Evolutionary conservation across 2,329 filamentous ascomycete species (phyloP).

Genomic region (Lasiodiplodia theobromae): DNA sequence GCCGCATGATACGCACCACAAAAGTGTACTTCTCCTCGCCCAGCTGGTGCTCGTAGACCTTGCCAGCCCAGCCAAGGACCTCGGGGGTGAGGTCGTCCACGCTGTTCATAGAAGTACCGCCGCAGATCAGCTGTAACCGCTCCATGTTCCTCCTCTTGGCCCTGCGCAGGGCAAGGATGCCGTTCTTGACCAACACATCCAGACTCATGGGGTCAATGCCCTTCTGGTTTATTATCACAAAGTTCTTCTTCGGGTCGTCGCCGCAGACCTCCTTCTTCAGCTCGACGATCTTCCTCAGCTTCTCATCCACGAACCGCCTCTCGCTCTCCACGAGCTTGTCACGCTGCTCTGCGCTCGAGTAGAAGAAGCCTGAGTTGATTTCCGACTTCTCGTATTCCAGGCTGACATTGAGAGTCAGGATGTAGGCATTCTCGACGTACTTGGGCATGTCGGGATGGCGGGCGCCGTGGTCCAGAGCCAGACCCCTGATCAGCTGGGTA

Average conservation of each 20-base stretch:
- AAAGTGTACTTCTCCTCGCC: slow-evolving; percentile 99
- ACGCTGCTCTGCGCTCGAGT: slow-evolving; percentile 93
- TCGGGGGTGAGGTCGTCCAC: slow-evolving; percentile 91
- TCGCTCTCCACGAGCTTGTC: slow-evolving; percentile 99
- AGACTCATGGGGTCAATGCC: slow-evolving; percentile 96
- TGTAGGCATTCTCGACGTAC: slow-evolving; percentile 91
- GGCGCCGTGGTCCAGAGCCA: slow-evolving; percentile 93
- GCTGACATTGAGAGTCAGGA: slow-evolving; percentile 94
- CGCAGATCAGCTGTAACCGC: slow-evolving; percentile 91
- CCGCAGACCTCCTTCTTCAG: slow-evolving; percentile 98
- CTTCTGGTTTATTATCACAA: slow-evolving; percentile 99
- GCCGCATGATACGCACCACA: slow-evolving; percentile 56
- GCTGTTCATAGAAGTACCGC: slow-evolving; percentile 91
- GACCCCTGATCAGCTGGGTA: slow-evolving; percentile 91
- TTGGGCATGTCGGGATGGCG: slow-evolving; percentile 99
- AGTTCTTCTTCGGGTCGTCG: slow-evolving; percentile 89
- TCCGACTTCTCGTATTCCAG: slow-evolving; percentile 99
- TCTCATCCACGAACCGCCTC: slow-evolving; percentile 92
- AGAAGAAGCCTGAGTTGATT: slow-evolving; percentile 99
- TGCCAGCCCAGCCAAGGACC: slow-evolving; percentile 91
- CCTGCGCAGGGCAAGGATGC: slow-evolving; percentile 89
- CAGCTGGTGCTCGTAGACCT: slow-evolving; percentile 95
- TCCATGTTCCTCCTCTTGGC: slow-evolving; percentile 99
- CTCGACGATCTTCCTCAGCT: slow-evolving; percentile 96
- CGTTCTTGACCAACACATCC: slow-evolving; percentile 97